Evolutionary conservation across 306 rosid genomes (phyloP).

Genomic region (Phaseolus lunatus): DNA sequence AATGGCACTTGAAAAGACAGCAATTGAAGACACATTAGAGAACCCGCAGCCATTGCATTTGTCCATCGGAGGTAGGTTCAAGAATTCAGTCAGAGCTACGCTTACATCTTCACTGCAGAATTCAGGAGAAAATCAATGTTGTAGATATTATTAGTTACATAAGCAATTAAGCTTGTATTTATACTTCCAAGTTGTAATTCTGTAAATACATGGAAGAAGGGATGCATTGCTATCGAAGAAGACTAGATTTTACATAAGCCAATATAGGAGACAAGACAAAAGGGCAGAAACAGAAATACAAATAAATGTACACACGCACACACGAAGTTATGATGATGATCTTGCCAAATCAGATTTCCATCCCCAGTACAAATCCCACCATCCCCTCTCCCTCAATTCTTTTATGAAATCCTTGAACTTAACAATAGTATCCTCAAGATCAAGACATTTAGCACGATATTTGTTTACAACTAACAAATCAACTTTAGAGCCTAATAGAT

Average conservation of each 20-base stretch:
- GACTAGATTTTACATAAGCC: not conserved
- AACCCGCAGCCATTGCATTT: slow-evolving; percentile 48
- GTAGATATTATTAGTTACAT: slow-evolving; percentile 31
- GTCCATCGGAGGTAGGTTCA: slow-evolving; percentile 49
- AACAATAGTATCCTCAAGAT: too few relatives aligned
- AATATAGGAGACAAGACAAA: not conserved
- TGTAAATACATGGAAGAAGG: not conserved
- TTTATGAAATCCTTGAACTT: too few relatives aligned
- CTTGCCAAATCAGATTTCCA: too few relatives aligned
- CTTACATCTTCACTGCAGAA: slow-evolving; percentile 21
- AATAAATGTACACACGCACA: too few relatives aligned
- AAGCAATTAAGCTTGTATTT: not conserved
- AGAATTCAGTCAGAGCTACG: slow-evolving; percentile 37
- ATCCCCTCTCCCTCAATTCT: too few relatives aligned
- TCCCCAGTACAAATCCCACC: too few relatives aligned
- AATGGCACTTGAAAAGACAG: slow-evolving; percentile 40
- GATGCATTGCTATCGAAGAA: not conserved
- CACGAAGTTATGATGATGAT: too few relatives aligned
- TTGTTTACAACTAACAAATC: too few relatives aligned
- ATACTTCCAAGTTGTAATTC: not conserved
- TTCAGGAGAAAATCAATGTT: slow-evolving; percentile 21
- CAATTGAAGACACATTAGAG: slow-evolving; percentile 42
- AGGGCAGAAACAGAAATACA: slow-evolving; percentile 23
- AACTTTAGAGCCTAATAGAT: too few relatives aligned
- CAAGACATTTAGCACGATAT: too few relatives aligned